phyloP scores from a whole-genome alignment of 75 land plant genomes.

The Larix kaempferi region DNA sequence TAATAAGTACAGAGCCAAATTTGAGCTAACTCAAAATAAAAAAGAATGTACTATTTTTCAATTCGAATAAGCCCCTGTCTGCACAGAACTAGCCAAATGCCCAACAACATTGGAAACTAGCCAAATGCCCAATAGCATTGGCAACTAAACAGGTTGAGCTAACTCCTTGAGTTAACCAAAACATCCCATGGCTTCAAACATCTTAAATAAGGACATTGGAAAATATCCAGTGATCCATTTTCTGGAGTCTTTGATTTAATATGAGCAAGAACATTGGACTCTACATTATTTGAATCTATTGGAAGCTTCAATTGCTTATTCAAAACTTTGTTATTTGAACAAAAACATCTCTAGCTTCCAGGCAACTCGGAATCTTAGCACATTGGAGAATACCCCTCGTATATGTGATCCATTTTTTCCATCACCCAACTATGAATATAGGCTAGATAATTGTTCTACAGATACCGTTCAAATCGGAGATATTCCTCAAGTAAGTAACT shows the following conservation, averaged over 20 bases:
- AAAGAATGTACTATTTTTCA: too few species aligned
- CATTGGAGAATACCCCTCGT: slow-evolving; percentile 5
- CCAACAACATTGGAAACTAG: too few species aligned
- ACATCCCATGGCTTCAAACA: too few species aligned
- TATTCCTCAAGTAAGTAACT: slow-evolving; percentile 37
- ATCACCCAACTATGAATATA: slow-evolving; percentile 47
- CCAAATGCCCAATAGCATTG: too few species aligned
- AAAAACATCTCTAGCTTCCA: slow-evolving; percentile 33
- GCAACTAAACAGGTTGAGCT: too few species aligned
- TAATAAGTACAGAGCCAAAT: too few species aligned
- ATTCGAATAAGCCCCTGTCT: too few species aligned
- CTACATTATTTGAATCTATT: not conserved
- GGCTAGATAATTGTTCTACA: slow-evolving; percentile 34
- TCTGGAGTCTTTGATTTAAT: not conserved
- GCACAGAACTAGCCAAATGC: too few species aligned
- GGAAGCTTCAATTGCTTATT: not conserved
- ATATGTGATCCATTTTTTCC: slow-evolving; percentile 63
- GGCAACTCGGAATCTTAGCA: slow-evolving; percentile 7
- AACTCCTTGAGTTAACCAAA: too few species aligned
- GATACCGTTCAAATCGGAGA: slow-evolving; percentile 44
- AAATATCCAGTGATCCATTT: too few species aligned
- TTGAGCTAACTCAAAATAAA: too few species aligned
- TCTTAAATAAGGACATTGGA: too few species aligned
- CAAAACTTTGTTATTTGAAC: slow-evolving; percentile 16
- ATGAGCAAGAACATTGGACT: not conserved